These are phyloP conservation scores for Musa troglodytarum DNA, from an alignment of 176 grass and related monocot species.

Conservation along the genomic window DNA sequence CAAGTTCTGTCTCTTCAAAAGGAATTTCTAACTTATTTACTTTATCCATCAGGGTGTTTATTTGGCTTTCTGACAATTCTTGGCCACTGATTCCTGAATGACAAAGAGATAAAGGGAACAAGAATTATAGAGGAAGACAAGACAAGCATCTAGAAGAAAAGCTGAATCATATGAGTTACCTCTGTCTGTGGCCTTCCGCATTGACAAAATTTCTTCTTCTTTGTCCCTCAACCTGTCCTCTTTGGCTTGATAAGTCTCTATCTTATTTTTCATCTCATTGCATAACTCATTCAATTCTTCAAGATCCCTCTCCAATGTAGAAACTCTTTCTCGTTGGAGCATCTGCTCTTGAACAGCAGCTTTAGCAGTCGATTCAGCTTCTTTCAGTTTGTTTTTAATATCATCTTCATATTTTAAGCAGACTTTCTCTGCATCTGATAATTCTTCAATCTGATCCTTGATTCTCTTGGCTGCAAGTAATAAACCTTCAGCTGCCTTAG, in stretches of 20 bases:
- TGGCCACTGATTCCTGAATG: constrained; percentile 34
- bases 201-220: constrained; percentile 53
- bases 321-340: constrained; percentile 42
- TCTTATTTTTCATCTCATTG: constrained; percentile 53
- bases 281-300: constrained; percentile 43
- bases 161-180: constrained; percentile 29
- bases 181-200: constrained; percentile 36
- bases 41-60: constrained; percentile 68
- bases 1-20: constrained; percentile 22
- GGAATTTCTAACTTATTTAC: constrained; percentile 50
- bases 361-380: constrained; percentile 55
- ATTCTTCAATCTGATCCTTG: constrained; percentile 24
- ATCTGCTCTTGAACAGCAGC: constrained; percentile 43
- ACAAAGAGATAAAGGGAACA: constrained; percentile 16
- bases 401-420: constrained; percentile 34
- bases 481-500: constrained; percentile 39
- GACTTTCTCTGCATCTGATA: constrained; percentile 30
- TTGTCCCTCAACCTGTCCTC: constrained; percentile 40
- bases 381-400: constrained; percentile 45
- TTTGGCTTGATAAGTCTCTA: constrained; percentile 46
- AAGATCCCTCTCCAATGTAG: constrained; percentile 57
- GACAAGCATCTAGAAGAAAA: constrained; percentile 3
- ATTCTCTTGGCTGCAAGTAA: constrained; percentile 35
- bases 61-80: constrained; percentile 51
- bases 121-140: constrained; percentile 20